These are phyloP conservation scores for Paraconiothyrium sp. DNA, from an alignment of 2,329 filamentous ascomycete genomes.

Conservation along the genomic window DNA sequence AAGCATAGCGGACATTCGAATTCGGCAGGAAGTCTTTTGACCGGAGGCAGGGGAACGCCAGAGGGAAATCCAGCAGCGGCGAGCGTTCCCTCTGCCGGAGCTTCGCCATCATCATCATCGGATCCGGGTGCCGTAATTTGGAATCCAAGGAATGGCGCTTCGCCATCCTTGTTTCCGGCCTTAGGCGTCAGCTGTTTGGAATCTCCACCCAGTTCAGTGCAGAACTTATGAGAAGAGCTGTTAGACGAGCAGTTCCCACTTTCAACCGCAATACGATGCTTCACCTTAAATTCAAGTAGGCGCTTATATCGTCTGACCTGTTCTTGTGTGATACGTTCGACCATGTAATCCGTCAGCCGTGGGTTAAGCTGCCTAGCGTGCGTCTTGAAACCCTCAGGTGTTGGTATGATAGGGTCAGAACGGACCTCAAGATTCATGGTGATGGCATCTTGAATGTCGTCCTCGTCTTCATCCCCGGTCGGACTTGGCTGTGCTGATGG, in stretches of 20 bases:
- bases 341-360: slow-evolving; percentile 71
- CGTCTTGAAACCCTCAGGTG: slow-evolving; percentile 76
- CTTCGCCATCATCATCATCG: slow-evolving; percentile 73
- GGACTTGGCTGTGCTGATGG: slow-evolving; percentile 43
- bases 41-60: slow-evolving; percentile 84
- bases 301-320: slow-evolving; percentile 82
- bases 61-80: slow-evolving; percentile 78
- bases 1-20: slow-evolving; percentile 93
- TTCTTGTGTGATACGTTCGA: slow-evolving; percentile 84
- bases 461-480: slow-evolving; percentile 51
- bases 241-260: slow-evolving; percentile 68
- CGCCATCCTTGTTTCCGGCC: slow-evolving; percentile 67
- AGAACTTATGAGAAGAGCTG: slow-evolving; percentile 57
- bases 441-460: slow-evolving; percentile 63
- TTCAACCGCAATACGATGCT: slow-evolving; percentile 71
- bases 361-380: slow-evolving; percentile 80
- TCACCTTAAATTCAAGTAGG: slow-evolving; percentile 74
- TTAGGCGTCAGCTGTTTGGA: slow-evolving; percentile 69
- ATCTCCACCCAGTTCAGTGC: slow-evolving; percentile 73
- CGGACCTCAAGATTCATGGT: slow-evolving; percentile 69
- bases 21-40: slow-evolving; percentile 78
- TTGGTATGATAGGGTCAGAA: slow-evolving; percentile 75
- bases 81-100: slow-evolving; percentile 72
- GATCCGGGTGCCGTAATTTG: slow-evolving; percentile 64
- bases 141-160: slow-evolving; percentile 64